Base-by-base conservation (phyloP, 805 yeast genomes). In the Yamadazyma phyllophila region DNA sequence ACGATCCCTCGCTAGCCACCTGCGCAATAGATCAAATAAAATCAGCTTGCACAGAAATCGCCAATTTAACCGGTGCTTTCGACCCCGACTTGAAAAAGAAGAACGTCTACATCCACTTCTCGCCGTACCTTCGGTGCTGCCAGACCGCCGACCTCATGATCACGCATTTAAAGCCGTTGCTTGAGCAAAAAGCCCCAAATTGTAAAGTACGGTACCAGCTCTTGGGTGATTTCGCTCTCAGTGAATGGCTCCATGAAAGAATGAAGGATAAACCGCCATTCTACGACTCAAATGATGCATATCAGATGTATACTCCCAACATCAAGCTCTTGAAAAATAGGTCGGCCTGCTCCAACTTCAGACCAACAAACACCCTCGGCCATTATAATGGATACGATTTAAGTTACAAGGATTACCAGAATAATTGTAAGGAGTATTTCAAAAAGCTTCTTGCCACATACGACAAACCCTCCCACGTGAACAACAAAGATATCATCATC, bases 211-310 rank as follows among this genome's bases (percentile, higher is more conserved):
- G 68, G 45, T 69, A 64, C 54, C 76, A 66, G 48, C 58, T 71
- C 26, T 53, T 70, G 42, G 70, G 75, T 9, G 77, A 71, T 51
- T 71, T 71, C 62, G 77, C 76, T 10, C 54, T 71, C 13, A 62
- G 70, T 36, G 77, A 71, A 49, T 71, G 77, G 77, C 60, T 71
- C 51, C 77, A 71, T 47, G 76, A 71, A 40, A 61, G 63, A 31
- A 70, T 71, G 76, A 57, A 53, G 43, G 60, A 67, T 41, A 65
- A 69, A 49, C 74, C 76, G 9, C 76, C 75, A 4, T 69, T 67
- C 48, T 47, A 53, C 32, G 77, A 71, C 55, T 65, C 73, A 43
- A 67, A 68, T 43, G 75, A 71, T 52, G 77, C 75, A 3, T 71
- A 71, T 54, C 66, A 69, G 46, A 67, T 71, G 74, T 71, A 69